Evolutionary conservation across 176 grass and related monocot genomes (phyloP).

Genomic region (Zea mays): DNA sequence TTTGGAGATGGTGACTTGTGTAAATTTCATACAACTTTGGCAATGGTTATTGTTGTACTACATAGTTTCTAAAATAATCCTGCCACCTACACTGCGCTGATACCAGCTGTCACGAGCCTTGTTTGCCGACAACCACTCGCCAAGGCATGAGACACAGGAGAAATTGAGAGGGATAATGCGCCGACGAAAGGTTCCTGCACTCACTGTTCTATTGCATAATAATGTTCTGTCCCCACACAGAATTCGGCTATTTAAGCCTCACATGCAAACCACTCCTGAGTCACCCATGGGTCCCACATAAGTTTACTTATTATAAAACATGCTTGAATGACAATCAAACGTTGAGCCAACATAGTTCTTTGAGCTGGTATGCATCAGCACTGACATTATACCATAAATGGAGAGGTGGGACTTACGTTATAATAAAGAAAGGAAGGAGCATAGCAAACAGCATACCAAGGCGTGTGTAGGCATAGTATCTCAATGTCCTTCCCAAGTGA

Average conservation of each 20-base stretch:
- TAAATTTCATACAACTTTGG: background rate
- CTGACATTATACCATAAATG: constrained; percentile 1
- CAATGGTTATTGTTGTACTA: background rate
- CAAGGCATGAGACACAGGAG: background rate
- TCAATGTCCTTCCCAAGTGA: constrained; percentile 72
- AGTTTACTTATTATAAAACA: background rate
- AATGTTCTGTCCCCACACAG: background rate
- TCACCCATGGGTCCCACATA: background rate
- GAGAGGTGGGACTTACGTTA: background rate
- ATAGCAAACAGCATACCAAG: constrained; percentile 56
- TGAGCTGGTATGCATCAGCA: background rate
- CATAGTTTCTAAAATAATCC: background rate
- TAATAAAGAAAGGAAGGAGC: constrained; percentile 6
- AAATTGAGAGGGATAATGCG: background rate
- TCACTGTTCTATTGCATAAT: background rate
- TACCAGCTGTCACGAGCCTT: background rate
- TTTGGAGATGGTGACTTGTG: background rate
- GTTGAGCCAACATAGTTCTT: background rate
- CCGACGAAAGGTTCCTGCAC: background rate
- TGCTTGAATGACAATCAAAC: background rate
- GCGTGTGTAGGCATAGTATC: constrained; percentile 80
- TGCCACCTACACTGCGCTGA: background rate
- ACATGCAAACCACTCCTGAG: too few species aligned
- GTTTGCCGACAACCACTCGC: background rate
- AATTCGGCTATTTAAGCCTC: too few species aligned